Evolutionary conservation across 2,329 filamentous ascomycete genomes (phyloP).

Genomic region (Amesomyces nigricolor): DNA sequence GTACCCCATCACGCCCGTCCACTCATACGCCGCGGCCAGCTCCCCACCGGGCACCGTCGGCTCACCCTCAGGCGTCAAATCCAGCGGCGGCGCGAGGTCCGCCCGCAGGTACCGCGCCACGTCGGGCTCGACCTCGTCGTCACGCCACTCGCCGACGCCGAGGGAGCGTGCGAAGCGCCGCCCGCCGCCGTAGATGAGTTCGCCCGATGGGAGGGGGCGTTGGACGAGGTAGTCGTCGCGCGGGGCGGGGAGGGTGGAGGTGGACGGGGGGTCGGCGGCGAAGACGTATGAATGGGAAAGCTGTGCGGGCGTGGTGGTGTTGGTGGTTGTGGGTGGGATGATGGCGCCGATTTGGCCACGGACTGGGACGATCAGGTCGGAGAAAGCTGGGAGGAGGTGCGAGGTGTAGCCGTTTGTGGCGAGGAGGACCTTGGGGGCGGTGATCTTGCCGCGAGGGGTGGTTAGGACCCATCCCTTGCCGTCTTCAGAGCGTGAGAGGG

Average conservation of each 20-base stretch:
- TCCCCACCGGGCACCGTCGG: constrained; percentile 35
- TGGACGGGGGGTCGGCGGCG: constrained; percentile 36
- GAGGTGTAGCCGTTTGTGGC: constrained; percentile 84
- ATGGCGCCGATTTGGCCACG: constrained; percentile 68
- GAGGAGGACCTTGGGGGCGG: constrained; percentile 60
- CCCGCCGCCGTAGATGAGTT: constrained; percentile 68
- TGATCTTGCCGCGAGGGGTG: constrained; percentile 64
- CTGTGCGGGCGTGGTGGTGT: constrained; percentile 6
- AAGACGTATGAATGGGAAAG: constrained; percentile 61
- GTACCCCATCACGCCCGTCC: constrained; percentile 79
- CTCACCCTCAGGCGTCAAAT: constrained; percentile 29
- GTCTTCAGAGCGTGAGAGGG: constrained; percentile 30
- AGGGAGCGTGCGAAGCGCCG: constrained; percentile 48
- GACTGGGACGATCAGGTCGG: constrained; percentile 69
- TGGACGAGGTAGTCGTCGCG: constrained; percentile 71
- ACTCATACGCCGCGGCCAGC: constrained; percentile 55
- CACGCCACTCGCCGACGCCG: constrained; percentile 36
- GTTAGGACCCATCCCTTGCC: constrained; percentile 51
- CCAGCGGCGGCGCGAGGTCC: constrained; percentile 39
- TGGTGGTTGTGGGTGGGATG: constrained; percentile 42
- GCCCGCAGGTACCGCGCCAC: constrained; percentile 52
- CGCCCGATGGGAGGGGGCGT: constrained; percentile 51
- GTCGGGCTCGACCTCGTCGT: constrained; percentile 34
- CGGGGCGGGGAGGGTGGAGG: constrained; percentile 30
- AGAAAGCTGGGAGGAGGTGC: constrained; percentile 62